A percentile compares a stretch with the other conserved stretches of the same genome.
Conservation (phyloP, 768 basidiomycete species). For the Tricholoma saponaceum region DNA sequence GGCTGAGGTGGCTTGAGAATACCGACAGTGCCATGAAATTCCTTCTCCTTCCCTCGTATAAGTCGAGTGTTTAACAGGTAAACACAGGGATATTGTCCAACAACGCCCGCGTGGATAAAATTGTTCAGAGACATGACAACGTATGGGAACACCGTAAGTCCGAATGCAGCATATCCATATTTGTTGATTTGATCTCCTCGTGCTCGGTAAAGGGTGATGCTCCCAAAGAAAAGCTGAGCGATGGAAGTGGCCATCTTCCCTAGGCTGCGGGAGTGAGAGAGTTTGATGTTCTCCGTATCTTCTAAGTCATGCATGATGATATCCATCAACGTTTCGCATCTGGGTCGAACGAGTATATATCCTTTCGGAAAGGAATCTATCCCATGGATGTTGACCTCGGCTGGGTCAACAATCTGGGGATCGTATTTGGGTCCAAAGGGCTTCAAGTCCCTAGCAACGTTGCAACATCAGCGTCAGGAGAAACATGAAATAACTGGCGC, state of each 20-base stretch:
- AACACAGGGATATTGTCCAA: neutral
- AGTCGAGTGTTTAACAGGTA: neutral
- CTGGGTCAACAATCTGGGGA: neutral
- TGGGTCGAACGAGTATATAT: neutral
- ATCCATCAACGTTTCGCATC: neutral
- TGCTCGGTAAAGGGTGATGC: neutral
- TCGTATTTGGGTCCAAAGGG: neutral
- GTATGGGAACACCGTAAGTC: conserved; percentile 1
- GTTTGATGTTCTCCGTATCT: neutral
- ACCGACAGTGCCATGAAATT: neutral
- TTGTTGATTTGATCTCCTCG: neutral
- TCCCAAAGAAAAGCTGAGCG: neutral
- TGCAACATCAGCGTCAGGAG: neutral
- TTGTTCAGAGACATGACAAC: neutral
- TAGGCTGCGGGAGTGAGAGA: neutral
- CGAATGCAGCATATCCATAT: neutral
- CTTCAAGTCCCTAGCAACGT: neutral
- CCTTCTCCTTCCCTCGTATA: neutral
- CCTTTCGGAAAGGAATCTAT: neutral
- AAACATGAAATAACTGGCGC: neutral
- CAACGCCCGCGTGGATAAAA: neutral
- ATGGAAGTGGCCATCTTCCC: neutral
- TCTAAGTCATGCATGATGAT: neutral
- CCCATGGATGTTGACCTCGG: neutral
- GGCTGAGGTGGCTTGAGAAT: neutral